Evolutionary conservation across 345 rosid species (phyloP).

Genomic region (Arabidopsis suecica): DNA sequence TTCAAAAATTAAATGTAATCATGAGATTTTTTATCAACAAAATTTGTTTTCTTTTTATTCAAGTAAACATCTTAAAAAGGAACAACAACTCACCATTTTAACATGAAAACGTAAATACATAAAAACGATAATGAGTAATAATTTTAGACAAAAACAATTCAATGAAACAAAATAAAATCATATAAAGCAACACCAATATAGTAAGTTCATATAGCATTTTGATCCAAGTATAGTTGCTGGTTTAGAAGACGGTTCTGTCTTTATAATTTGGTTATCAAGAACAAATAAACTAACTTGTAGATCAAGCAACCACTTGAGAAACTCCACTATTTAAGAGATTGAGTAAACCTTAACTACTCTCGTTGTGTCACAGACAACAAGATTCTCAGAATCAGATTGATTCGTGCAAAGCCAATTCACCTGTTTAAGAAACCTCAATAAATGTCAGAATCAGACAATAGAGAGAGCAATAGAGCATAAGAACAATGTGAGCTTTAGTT

Average conservation of each 20-base stretch:
- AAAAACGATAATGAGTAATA: too few relatives aligned
- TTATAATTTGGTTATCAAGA: not conserved
- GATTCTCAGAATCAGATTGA: conserved; percentile 76
- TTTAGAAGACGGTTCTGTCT: not conserved
- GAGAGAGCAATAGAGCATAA: not conserved
- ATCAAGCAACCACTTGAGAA: conserved; percentile 13
- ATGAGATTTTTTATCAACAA: not conserved
- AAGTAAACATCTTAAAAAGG: not conserved
- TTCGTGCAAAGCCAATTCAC: conserved; percentile 96
- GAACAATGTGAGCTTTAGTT: conserved; percentile 1
- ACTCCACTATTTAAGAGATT: conserved; percentile 41
- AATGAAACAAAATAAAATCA: too few relatives aligned
- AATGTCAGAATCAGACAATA: not conserved
- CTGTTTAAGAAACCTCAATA: conserved; percentile 48
- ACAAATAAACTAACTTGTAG: conserved; percentile 10
- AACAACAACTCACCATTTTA: too few relatives aligned
- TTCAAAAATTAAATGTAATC: not conserved
- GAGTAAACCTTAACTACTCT: conserved; percentile 84
- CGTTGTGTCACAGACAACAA: conserved; percentile 87
- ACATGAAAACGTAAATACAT: too few relatives aligned
- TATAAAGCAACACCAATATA: not conserved
- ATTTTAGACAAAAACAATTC: too few relatives aligned
- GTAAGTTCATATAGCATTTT: too few relatives aligned
- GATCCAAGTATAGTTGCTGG: not conserved
- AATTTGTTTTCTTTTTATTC: not conserved